A percentile compares a stretch with the other conserved stretches of the same genome.
Conservation (phyloP, 208 protist genomes). For the Acanthamoeba sp. region DNA sequence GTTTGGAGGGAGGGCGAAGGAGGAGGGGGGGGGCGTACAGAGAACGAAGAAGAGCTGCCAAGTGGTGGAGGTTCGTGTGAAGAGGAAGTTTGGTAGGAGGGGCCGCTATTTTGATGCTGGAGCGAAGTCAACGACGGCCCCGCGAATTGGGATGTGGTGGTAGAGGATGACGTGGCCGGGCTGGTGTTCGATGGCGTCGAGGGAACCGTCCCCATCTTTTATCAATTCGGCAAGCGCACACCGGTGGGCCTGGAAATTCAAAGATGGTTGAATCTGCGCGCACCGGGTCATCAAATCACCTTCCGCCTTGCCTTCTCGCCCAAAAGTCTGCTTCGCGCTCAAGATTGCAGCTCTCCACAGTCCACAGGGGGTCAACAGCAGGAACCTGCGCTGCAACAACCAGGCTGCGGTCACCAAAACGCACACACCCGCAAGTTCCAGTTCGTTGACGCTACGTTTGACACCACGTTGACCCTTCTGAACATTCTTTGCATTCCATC, state of each 20-base stretch:
- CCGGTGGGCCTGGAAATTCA: no score
- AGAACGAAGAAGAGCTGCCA: neutral
- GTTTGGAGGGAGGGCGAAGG: no score
- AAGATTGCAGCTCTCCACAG: no score
- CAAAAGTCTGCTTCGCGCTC: no score
- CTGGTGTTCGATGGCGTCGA: constrained; percentile 34
- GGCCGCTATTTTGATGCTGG: neutral
- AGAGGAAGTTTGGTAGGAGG: neutral
- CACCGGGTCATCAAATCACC: no score
- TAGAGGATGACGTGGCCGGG: neutral
- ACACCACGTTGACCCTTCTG: constrained; percentile 6
- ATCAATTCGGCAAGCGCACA: neutral
- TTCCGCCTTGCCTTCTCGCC: no score
- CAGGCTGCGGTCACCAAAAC: no score
- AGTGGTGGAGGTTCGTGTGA: neutral
- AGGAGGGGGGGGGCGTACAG: neutral
- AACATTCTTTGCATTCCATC: neutral
- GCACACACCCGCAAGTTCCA: no score
- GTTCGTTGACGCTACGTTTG: no score
- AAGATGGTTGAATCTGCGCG: no score
- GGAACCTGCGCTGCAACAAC: no score
- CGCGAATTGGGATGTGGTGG: neutral
- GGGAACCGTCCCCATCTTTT: constrained; percentile 11
- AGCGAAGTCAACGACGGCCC: neutral
- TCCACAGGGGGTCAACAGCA: no score